A percentile compares a stretch with the other conserved stretches of the same genome.
Evolutionary conservation across 2,329 filamentous ascomycete genomes (phyloP).

Genomic region (Paradendryphiella salina): DNA sequence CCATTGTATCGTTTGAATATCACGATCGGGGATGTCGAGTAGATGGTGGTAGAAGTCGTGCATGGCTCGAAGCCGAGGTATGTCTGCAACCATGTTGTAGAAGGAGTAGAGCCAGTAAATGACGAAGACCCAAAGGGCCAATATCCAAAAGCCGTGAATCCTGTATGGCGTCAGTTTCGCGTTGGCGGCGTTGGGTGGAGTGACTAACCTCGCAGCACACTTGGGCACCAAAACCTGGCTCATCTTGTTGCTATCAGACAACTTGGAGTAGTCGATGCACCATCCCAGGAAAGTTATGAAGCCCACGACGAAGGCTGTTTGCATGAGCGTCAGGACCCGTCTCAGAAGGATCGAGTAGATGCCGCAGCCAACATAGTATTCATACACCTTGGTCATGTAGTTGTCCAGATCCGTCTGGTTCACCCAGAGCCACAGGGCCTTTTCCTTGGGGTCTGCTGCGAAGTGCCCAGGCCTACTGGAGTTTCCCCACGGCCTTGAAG

Average conservation of each 20-base stretch:
- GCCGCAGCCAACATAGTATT: conserved; percentile 81
- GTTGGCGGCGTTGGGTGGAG: neutral
- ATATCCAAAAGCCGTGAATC: conserved; percentile 76
- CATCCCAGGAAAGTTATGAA: conserved; percentile 83
- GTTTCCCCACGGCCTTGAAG: conserved; percentile 28
- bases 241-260: conserved; percentile 66
- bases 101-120: conserved; percentile 84
- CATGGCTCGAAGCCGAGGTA: conserved; percentile 73
- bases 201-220: conserved; percentile 62
- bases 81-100: conserved; percentile 72
- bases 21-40: conserved; percentile 78
- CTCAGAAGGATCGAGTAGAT: conserved; percentile 82
- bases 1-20: conserved; percentile 95
- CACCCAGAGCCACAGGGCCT: conserved; percentile 89
- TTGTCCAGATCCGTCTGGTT: conserved; percentile 88
- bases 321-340: conserved; percentile 73
- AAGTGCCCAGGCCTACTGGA: conserved; percentile 33
- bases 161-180: conserved; percentile 36
- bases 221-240: conserved; percentile 68
- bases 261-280: conserved; percentile 78
- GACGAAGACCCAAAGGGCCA: conserved; percentile 80
- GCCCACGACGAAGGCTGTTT: conserved; percentile 78
- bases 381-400: conserved; percentile 83
- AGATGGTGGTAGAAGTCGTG: conserved; percentile 85
- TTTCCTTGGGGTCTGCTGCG: conserved; percentile 65